phyloP scores from a whole-genome alignment of 306 rosid species.

The Pyrus communis region DNA sequence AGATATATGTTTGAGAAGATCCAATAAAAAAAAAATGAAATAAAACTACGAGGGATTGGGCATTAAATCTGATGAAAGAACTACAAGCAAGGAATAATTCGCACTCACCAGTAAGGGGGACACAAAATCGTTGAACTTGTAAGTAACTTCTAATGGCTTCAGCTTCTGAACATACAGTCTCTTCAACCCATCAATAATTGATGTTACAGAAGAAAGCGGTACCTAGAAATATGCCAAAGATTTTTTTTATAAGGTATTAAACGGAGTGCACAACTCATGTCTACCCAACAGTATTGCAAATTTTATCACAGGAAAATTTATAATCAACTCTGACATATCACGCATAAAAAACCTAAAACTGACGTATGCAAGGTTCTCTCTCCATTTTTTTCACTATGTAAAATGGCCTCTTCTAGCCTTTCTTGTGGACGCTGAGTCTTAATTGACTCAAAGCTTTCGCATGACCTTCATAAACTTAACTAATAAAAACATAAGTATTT shows the following conservation, averaged over 20 bases:
- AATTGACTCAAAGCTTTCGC: background rate
- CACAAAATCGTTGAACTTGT: slow-evolving; percentile 71
- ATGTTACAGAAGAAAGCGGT: slow-evolving; percentile 73
- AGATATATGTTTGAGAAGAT: background rate
- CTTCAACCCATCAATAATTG: slow-evolving; percentile 82
- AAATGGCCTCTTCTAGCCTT: background rate
- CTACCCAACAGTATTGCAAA: background rate
- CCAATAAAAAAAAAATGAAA: background rate
- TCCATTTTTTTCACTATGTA: background rate
- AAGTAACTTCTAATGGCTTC: slow-evolving; percentile 84
- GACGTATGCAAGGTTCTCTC: background rate
- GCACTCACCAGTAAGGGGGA: slow-evolving; percentile 70
- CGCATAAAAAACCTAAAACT: background rate
- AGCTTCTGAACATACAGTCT: slow-evolving; percentile 79
- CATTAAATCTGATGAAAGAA: background rate
- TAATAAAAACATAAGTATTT: background rate
- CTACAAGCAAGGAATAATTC: background rate
- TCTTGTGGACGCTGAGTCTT: background rate
- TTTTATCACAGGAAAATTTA: background rate
- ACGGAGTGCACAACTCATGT: background rate
- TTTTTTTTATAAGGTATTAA: background rate
- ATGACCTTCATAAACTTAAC: background rate
- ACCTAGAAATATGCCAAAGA: slow-evolving; percentile 31
- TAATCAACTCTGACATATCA: background rate
- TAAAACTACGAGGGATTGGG: background rate